Percentiles rank a stretch among this genome's conserved stretches.
Evolutionary conservation across 2,329 filamentous ascomycete species (phyloP).

Genomic region (Pseudogymnoascus sp.): DNA sequence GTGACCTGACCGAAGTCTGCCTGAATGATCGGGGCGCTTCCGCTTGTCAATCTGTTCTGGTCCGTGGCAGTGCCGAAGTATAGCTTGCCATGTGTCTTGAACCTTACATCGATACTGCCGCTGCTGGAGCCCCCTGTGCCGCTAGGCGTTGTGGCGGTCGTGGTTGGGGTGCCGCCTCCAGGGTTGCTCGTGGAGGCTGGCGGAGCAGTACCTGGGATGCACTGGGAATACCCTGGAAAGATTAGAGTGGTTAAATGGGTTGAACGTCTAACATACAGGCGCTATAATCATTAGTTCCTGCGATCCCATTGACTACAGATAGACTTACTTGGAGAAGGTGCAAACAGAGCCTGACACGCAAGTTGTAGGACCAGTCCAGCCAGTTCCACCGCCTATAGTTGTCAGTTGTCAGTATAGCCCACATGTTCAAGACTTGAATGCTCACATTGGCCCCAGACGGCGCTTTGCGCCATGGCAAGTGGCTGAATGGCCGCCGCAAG

Average conservation of each 20-base stretch:
- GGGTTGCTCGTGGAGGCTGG: neutral
- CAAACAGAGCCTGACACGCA: conserved; percentile 27
- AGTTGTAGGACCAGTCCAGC: conserved; percentile 24
- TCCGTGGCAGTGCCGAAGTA: conserved; percentile 14
- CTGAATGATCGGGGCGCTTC: conserved; percentile 35
- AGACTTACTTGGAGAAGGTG: conserved; percentile 18
- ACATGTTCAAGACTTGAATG: neutral
- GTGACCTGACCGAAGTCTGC: conserved; percentile 58
- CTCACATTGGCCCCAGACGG: conserved; percentile 1
- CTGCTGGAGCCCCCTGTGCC: conserved; percentile 11
- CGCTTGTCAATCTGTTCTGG: neutral
- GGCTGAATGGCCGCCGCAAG: neutral
- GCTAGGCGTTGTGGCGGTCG: conserved; percentile 6
- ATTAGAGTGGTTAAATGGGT: neutral
- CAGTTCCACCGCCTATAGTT: conserved; percentile 24
- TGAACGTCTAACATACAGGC: conserved; percentile 3
- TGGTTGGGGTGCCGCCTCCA: conserved; percentile 5
- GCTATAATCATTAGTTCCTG: neutral
- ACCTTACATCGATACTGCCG: neutral
- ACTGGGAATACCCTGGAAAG: conserved; percentile 19
- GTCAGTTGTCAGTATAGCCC: neutral
- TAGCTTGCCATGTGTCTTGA: conserved; percentile 1
- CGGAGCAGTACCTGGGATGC: conserved; percentile 15
- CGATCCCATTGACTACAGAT: neutral
- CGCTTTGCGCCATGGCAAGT: neutral